Conservation (phyloP, 768 basidiomycete genomes). For the Xerocomellus amylosporus region DNA sequence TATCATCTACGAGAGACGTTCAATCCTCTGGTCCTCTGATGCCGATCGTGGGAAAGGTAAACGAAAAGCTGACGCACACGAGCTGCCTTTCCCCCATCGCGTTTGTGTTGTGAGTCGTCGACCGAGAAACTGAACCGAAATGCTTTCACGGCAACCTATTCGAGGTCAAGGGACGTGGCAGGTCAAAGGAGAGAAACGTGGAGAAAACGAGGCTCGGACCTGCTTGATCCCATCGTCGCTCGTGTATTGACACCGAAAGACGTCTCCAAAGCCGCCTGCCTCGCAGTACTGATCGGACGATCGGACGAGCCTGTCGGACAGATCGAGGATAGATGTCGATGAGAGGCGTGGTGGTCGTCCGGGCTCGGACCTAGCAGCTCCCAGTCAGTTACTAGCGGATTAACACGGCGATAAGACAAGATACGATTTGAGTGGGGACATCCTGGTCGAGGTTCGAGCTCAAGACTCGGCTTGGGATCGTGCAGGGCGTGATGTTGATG, state of each 20-base stretch:
- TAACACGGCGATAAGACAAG: background rate
- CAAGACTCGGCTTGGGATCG: background rate
- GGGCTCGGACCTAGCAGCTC: background rate
- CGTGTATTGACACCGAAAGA: conserved; percentile 1
- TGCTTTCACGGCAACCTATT: conserved; percentile 9
- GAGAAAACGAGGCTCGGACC: background rate
- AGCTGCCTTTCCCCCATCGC: background rate
- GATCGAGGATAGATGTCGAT: background rate
- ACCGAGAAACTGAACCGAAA: conserved; percentile 8
- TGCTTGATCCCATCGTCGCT: background rate
- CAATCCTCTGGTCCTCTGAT: background rate
- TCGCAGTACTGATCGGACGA: background rate
- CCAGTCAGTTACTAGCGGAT: too few relatives aligned
- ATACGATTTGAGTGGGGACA: background rate
- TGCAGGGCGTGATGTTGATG: background rate
- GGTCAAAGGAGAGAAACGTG: background rate
- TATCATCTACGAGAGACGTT: background rate
- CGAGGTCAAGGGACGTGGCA: background rate
- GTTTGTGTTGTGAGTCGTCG: background rate
- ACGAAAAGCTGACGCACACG: background rate
- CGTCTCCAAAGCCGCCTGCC: conserved; percentile 7
- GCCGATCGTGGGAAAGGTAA: background rate
- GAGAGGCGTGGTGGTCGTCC: background rate
- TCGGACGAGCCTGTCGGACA: background rate
- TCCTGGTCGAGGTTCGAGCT: background rate